A percentile compares a stretch with the other conserved stretches of the same genome.
These are phyloP conservation scores for Pilasporangium apinafurcum DNA, from an alignment of 352 stramenopile genomes.

Conservation along the genomic window DNA sequence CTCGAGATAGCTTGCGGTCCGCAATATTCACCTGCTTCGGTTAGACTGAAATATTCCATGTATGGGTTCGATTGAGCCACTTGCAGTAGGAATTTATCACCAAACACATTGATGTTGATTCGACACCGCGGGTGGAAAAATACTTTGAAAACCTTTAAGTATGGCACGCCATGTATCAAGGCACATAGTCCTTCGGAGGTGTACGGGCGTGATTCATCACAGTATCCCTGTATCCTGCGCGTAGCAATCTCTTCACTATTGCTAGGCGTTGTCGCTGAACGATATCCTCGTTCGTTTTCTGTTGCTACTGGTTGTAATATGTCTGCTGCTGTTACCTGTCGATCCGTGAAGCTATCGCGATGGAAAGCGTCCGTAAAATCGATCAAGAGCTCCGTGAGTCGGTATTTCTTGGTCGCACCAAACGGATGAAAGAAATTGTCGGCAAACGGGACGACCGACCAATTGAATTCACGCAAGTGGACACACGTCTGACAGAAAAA, in stretches of 20 bases:
- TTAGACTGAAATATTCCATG: conserved; percentile 26
- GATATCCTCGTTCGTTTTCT: not conserved
- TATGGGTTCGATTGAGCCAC: conserved; percentile 16
- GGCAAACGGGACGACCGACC: conserved; percentile 39
- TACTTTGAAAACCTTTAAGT: conserved; percentile 23
- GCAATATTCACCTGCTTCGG: conserved; percentile 21
- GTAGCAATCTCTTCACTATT: conserved; percentile 7
- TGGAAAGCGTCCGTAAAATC: conserved; percentile 28
- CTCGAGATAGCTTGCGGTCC: conserved; percentile 20
- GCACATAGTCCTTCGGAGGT: conserved; percentile 24
- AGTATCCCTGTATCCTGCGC: conserved; percentile 7
- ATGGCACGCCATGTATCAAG: conserved; percentile 22
- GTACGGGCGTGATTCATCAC: conserved; percentile 13
- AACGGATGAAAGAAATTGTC: conserved; percentile 46
- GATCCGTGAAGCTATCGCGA: not conserved
- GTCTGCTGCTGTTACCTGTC: conserved; percentile 1
- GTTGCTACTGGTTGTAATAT: not conserved
- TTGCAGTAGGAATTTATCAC: conserved; percentile 21
- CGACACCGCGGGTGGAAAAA: conserved; percentile 22
- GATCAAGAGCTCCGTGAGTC: conserved; percentile 25
- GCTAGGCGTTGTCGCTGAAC: not conserved
- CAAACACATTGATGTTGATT: conserved; percentile 34
- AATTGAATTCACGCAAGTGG: conserved; percentile 50
- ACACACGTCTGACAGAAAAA: conserved; percentile 29
- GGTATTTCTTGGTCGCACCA: conserved; percentile 24